phyloP scores from a whole-genome alignment of 805 yeast species.

The Teunomyces cretensis region DNA sequence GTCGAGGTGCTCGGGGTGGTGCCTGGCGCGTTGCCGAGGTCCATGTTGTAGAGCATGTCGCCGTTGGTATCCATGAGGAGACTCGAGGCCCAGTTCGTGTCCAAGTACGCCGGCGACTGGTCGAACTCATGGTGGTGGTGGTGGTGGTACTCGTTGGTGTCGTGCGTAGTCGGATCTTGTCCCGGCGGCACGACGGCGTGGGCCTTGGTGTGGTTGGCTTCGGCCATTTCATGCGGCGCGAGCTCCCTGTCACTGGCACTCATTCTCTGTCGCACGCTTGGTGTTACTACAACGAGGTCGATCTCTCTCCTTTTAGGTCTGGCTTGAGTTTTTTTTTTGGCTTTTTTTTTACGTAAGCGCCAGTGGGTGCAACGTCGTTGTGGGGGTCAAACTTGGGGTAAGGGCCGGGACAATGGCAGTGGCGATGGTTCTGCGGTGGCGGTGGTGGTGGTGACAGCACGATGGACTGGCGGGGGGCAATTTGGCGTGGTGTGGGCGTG shows the following conservation, averaged over 20 bases:
- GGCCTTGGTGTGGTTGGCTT: constrained; percentile 1
- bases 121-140: constrained; percentile 7
- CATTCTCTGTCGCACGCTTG: neutral
- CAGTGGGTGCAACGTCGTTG: no score
- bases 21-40: constrained; percentile 17
- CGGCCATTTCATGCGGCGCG: constrained; percentile 1
- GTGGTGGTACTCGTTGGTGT: constrained; percentile 2
- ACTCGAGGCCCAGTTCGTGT: constrained; percentile 34
- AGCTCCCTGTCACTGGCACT: constrained; percentile 1
- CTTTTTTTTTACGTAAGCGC: neutral
- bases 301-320: neutral
- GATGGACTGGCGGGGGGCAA: no score
- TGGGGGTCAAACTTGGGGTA: no score
- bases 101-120: constrained; percentile 15
- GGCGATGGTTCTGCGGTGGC: no score
- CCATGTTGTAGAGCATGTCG: constrained; percentile 34
- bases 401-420: no score
- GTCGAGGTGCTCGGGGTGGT: constrained; percentile 6
- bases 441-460: no score
- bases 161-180: no score
- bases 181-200: no score
- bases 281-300: no score
- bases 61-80: constrained; percentile 30
- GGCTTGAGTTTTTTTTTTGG: neutral
- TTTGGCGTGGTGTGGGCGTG: no score